These are phyloP conservation scores for Westerdykella aurantiaca DNA, from an alignment of 2,329 filamentous ascomycete genomes.

Conservation along the genomic window DNA sequence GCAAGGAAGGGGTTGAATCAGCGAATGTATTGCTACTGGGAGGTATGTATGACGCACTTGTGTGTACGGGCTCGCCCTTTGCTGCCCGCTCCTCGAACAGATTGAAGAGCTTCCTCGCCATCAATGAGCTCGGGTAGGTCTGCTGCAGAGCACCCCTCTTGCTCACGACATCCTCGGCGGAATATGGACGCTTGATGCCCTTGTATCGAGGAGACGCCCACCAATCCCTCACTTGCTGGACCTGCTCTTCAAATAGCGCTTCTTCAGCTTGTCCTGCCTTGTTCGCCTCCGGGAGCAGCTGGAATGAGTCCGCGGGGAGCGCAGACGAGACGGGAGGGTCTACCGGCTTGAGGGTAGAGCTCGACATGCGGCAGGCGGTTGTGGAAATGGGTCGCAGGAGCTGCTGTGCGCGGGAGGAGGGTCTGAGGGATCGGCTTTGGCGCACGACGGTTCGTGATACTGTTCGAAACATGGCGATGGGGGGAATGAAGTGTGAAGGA, in stretches of 20 bases:
- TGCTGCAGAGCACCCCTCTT: constrained; percentile 86
- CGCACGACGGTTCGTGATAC: constrained; percentile 33
- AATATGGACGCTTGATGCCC: constrained; percentile 88
- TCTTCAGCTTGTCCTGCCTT: constrained; percentile 81
- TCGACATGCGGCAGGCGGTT: constrained; percentile 49
- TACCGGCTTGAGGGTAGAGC: constrained; percentile 48
- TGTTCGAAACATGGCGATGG: constrained; percentile 34
- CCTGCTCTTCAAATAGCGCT: constrained; percentile 73
- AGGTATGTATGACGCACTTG: constrained; percentile 55
- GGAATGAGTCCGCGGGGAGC: constrained; percentile 71
- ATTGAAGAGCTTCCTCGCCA: constrained; percentile 93
- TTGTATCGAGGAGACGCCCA: constrained; percentile 80
- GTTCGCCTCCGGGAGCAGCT: constrained; percentile 69
- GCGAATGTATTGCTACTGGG: constrained; percentile 20
- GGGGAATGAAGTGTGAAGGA: neutral
- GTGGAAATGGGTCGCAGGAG: constrained; percentile 39
- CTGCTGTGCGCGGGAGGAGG: constrained; percentile 20
- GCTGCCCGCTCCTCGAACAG: constrained; percentile 71
- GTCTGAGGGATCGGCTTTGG: constrained; percentile 27
- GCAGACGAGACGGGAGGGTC: constrained; percentile 56
- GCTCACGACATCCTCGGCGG: constrained; percentile 82
- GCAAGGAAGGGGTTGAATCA: constrained; percentile 15
- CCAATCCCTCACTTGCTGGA: constrained; percentile 83
- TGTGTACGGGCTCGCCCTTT: constrained; percentile 84
- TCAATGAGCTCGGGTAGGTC: constrained; percentile 84